Conservation (phyloP, 192 early-diverging fungal genomes). For the Obelidium mucronatum region DNA sequence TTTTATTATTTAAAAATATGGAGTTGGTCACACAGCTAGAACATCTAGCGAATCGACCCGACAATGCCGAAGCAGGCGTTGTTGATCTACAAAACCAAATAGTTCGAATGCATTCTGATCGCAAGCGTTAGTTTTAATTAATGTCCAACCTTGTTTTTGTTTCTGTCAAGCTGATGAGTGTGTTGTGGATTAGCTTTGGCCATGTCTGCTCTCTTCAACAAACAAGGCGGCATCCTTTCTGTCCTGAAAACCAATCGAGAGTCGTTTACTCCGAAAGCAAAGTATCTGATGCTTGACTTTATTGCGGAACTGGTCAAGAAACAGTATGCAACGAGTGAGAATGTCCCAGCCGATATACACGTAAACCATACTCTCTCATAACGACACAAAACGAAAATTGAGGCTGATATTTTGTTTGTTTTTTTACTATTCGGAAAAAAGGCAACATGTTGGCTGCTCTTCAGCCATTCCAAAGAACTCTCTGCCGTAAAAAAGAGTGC, state of each 20-base stretch:
- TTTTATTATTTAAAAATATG: not conserved
- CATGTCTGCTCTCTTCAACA: slow-evolving; percentile 40
- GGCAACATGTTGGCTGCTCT: slow-evolving; percentile 18
- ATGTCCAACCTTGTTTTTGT: not conserved
- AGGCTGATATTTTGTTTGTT: not conserved
- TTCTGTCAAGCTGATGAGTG: not conserved
- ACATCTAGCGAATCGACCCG: not conserved
- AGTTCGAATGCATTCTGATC: slow-evolving; percentile 14
- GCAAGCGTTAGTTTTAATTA: not conserved
- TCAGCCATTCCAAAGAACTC: slow-evolving; percentile 42
- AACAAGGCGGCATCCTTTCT: slow-evolving; percentile 34
- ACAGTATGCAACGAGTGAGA: slow-evolving; percentile 7
- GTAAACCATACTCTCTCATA: slow-evolving; percentile 1
- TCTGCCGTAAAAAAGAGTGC: slow-evolving; percentile 36
- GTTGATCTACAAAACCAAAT: slow-evolving; percentile 8
- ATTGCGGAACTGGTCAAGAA: slow-evolving; percentile 29
- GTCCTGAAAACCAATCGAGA: slow-evolving; percentile 30
- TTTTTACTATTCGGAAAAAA: not conserved
- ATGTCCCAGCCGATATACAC: slow-evolving; percentile 42
- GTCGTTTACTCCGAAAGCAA: slow-evolving; percentile 37
- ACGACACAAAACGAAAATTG: not conserved
- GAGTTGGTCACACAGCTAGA: slow-evolving; percentile 2
- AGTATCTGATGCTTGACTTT: slow-evolving; percentile 29
- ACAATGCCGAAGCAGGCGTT: slow-evolving; percentile 14
- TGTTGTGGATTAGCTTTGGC: slow-evolving; percentile 43